A percentile compares a stretch with the other conserved stretches of the same genome.
Evolutionary conservation across 2,329 filamentous ascomycete species (phyloP).

Genomic region (Bipolaris zeicola): DNA sequence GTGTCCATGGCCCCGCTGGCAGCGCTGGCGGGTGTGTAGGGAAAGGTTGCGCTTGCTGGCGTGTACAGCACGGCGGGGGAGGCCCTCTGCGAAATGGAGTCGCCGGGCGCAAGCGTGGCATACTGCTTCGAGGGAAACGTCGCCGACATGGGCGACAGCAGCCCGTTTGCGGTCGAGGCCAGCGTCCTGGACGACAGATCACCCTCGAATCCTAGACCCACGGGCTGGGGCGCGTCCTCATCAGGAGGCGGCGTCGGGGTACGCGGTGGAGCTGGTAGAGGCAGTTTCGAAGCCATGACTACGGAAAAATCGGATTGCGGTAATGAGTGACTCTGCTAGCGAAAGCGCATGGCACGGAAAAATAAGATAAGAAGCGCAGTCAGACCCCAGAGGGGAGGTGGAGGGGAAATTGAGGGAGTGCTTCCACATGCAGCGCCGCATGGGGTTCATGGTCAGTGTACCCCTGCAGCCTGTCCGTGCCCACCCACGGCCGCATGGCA

Average conservation of each 20-base stretch:
- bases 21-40: slow-evolving; percentile 38
- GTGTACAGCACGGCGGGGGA: slow-evolving; percentile 42
- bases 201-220: slow-evolving; percentile 44
- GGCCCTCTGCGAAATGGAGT: slow-evolving; percentile 42
- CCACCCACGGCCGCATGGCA: slow-evolving; percentile 21
- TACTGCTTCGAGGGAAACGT: slow-evolving; percentile 46
- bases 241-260: slow-evolving; percentile 68
- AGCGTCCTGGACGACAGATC: slow-evolving; percentile 32
- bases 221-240: slow-evolving; percentile 50
- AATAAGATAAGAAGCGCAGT: slow-evolving; percentile 20
- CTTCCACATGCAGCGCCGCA: slow-evolving; percentile 25
- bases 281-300: slow-evolving; percentile 64
- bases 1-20: slow-evolving; percentile 37
- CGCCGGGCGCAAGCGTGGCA: slow-evolving; percentile 41
- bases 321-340: slow-evolving; percentile 24
- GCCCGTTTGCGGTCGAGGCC: slow-evolving; percentile 41
- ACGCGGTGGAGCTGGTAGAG: slow-evolving; percentile 64
- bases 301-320: slow-evolving; percentile 26
- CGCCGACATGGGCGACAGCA: slow-evolving; percentile 48
- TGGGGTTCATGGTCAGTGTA: slow-evolving; percentile 19
- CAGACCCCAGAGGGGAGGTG: slow-evolving; percentile 21
- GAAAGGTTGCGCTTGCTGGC: slow-evolving; percentile 43
- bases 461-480: slow-evolving; percentile 27
- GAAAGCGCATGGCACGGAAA: slow-evolving; percentile 20
- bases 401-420: slow-evolving; percentile 31